phyloP scores from a whole-genome alignment of 139 green algal genomes.

The Closterium sp. region DNA sequence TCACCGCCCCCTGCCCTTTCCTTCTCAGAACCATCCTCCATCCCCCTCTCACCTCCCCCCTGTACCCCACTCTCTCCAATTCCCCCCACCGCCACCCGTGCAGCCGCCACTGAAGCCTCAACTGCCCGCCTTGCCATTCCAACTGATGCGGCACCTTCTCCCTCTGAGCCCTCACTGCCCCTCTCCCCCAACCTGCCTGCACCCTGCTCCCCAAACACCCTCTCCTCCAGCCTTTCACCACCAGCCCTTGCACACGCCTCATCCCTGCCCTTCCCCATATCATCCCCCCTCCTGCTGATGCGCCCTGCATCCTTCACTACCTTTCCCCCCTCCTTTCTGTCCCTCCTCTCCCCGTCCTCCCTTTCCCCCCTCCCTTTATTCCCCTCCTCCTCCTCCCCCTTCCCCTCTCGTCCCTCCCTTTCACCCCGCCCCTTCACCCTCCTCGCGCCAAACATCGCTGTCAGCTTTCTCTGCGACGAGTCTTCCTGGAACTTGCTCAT shows the following conservation, averaged over 20 bases:
- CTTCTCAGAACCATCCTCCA: not conserved
- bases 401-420: not conserved
- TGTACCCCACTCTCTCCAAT: too few relatives aligned
- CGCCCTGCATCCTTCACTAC: too few relatives aligned
- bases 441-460: slow-evolving; percentile 13
- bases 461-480: slow-evolving; percentile 26
- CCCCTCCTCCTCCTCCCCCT: not conserved
- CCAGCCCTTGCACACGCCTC: too few relatives aligned
- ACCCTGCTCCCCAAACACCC: too few relatives aligned
- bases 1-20: not conserved
- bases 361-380: not conserved
- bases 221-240: too few relatives aligned
- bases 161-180: not conserved
- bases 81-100: too few relatives aligned
- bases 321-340: not conserved
- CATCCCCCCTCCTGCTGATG: too few relatives aligned
- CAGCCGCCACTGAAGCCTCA: too few relatives aligned
- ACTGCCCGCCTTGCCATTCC: too few relatives aligned
- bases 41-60: too few relatives aligned
- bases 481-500: slow-evolving; percentile 39
- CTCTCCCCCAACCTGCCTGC: not conserved
- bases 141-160: too few relatives aligned
- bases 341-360: not conserved
- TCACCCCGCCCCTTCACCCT: not conserved
- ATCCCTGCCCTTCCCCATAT: too few relatives aligned